Percentiles rank a stretch among this genome's conserved stretches.
Evolutionary conservation across 805 yeast species (phyloP).

Genomic region (Kodamaea lidongshanica): DNA sequence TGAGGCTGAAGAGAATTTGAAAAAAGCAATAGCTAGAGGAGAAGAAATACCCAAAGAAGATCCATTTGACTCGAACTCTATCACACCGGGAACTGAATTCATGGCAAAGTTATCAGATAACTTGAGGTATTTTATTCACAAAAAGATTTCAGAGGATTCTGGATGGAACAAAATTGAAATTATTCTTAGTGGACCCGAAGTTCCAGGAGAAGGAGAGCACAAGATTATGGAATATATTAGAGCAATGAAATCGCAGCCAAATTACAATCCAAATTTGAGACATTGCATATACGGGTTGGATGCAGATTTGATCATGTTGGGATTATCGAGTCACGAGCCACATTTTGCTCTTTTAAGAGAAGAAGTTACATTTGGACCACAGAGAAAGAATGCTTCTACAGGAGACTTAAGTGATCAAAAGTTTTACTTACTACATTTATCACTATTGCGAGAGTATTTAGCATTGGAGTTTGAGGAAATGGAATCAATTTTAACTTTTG

Average conservation of each 20-base stretch:
- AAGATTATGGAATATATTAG: slow-evolving; percentile 92
- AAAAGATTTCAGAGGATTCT: slow-evolving; percentile 79
- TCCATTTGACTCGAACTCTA: slow-evolving; percentile 86
- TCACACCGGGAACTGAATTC: slow-evolving; percentile 95
- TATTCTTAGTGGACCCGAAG: slow-evolving; percentile 87
- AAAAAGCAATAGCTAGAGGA: slow-evolving; percentile 69
- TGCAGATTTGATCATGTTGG: slow-evolving; percentile 93
- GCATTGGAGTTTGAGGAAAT: slow-evolving; percentile 77
- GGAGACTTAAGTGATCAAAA: slow-evolving; percentile 65
- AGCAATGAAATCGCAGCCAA: slow-evolving; percentile 63
- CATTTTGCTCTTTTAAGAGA: slow-evolving; percentile 92
- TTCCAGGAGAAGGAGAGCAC: slow-evolving; percentile 98
- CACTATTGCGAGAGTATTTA: slow-evolving; percentile 84
- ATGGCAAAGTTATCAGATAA: slow-evolving; percentile 84
- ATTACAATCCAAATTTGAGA: slow-evolving; percentile 72
- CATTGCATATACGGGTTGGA: slow-evolving; percentile 95
- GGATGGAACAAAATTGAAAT: slow-evolving; percentile 77
- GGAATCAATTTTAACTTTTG: slow-evolving; percentile 56
- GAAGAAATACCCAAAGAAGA: slow-evolving; percentile 72
- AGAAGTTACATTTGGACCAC: slow-evolving; percentile 82
- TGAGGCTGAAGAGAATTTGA: slow-evolving; percentile 78
- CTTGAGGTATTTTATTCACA: slow-evolving; percentile 80
- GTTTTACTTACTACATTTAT: slow-evolving; percentile 76
- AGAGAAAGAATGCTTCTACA: slow-evolving; percentile 24
- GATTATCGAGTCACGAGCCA: slow-evolving; percentile 89